Conservation (phyloP, 1,284 basidiomycete genomes). For the Spongispora temasekensis region DNA sequence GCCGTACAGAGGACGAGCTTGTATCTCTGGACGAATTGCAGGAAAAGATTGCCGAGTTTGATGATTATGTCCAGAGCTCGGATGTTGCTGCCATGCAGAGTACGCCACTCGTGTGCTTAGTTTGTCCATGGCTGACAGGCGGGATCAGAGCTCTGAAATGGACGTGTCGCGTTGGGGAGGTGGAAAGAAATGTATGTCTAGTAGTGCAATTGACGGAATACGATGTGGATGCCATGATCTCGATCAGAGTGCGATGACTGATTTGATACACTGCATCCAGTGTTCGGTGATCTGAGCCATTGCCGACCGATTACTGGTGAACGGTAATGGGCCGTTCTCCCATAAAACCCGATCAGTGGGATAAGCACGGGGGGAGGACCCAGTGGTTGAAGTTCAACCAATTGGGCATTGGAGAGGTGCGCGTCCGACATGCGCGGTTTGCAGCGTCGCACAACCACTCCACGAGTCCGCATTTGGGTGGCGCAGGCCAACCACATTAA, state of each 20-base stretch:
- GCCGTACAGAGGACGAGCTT: constrained; percentile 83
- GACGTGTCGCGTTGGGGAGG: neutral
- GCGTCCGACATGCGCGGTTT: constrained; percentile 22
- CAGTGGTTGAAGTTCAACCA: constrained; percentile 8
- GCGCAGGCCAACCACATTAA: constrained; percentile 19
- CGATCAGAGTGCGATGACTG: constrained; percentile 4
- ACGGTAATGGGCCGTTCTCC: no score
- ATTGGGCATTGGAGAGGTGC: constrained; percentile 3
- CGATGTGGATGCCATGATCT: constrained; percentile 12
- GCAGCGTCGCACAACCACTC: constrained; percentile 6
- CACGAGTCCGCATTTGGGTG: constrained; percentile 15
- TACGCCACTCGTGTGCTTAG: constrained; percentile 39
- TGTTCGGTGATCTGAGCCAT: constrained; percentile 23
- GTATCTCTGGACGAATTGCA: constrained; percentile 95
- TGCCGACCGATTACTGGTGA: constrained; percentile 13
- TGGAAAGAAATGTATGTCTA: constrained; percentile 8
- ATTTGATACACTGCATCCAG: no score
- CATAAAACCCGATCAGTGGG: constrained; percentile 22
- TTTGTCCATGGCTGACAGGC: constrained; percentile 9
- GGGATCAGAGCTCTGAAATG: constrained; percentile 24
- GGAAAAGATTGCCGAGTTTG: constrained; percentile 84
- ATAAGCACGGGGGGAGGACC: constrained; percentile 25
- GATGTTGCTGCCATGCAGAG: constrained; percentile 93
- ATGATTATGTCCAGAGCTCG: constrained; percentile 95
- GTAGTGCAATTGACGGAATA: constrained; percentile 8